Percentiles rank a stretch among this genome's conserved stretches.
Conservation (phyloP, 2,329 filamentous ascomycete species). For the Pyricularia grisea region DNA sequence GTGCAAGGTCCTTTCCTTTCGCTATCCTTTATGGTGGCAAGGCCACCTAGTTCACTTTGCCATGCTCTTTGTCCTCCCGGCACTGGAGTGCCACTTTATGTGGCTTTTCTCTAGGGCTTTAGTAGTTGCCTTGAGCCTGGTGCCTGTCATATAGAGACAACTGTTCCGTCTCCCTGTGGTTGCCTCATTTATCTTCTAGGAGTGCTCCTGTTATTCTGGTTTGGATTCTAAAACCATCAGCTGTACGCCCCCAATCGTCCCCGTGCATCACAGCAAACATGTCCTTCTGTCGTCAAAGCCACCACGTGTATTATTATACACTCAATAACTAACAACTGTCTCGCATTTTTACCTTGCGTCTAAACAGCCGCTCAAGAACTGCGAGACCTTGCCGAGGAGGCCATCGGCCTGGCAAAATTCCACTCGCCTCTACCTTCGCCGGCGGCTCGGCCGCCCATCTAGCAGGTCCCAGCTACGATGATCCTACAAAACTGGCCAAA, state of each 20-base stretch:
- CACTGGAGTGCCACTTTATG: not conserved
- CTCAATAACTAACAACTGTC: not conserved
- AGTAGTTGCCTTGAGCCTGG: not conserved
- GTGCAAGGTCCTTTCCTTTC: not conserved
- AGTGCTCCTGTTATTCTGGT: not conserved
- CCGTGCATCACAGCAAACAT: not conserved
- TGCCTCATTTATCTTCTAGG: not conserved
- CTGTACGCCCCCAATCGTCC: not conserved
- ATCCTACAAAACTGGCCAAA: not conserved
- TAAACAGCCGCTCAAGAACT: constrained; percentile 1
- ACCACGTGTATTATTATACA: too few relatives aligned
- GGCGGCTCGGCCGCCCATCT: not conserved
- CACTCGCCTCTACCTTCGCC: constrained; percentile 3
- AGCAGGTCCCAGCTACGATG: not conserved
- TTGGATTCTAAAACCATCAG: not conserved
- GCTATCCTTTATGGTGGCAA: not conserved
- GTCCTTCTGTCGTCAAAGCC: too few relatives aligned
- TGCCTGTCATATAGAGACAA: not conserved
- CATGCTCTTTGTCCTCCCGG: not conserved
- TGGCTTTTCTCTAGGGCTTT: not conserved
- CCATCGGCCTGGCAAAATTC: not conserved
- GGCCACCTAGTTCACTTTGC: not conserved
- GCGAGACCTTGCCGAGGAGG: constrained; percentile 6
- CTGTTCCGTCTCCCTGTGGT: not conserved
- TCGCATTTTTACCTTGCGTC: not conserved